phyloP scores from a whole-genome alignment of 768 basidiomycete species.

The Piloderma croceum region DNA sequence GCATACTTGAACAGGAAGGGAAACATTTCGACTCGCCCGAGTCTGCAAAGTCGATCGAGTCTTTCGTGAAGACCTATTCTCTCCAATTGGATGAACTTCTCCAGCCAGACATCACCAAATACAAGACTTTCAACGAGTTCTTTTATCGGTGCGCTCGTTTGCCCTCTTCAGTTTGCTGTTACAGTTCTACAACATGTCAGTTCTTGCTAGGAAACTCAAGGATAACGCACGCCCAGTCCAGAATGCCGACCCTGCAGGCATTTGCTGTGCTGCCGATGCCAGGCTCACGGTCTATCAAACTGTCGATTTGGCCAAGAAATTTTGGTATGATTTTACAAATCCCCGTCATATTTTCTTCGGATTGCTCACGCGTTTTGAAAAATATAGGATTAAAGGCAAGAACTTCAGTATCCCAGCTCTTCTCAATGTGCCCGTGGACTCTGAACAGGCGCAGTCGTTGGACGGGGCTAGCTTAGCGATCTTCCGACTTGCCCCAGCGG shows the following conservation, averaged over 20 bases:
- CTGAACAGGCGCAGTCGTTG: constrained; percentile 39
- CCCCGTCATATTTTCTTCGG: too few relatives aligned
- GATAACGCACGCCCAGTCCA: constrained; percentile 57
- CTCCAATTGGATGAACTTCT: constrained; percentile 57
- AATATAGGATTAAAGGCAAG: constrained; percentile 58
- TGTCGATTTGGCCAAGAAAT: constrained; percentile 51
- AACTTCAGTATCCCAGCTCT: constrained; percentile 63
- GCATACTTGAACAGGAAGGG: constrained; percentile 38
- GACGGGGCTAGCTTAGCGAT: constrained; percentile 51
- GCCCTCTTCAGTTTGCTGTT: neutral
- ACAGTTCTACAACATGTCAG: neutral
- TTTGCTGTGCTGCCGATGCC: constrained; percentile 70
- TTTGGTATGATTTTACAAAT: constrained; percentile 68
- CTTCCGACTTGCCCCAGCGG: constrained; percentile 72
- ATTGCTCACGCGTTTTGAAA: too few relatives aligned
- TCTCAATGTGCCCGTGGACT: constrained; percentile 39
- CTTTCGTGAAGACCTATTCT: constrained; percentile 50
- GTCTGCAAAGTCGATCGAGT: constrained; percentile 46
- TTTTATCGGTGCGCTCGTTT: constrained; percentile 44
- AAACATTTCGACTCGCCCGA: constrained; percentile 49
- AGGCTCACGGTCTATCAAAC: constrained; percentile 64
- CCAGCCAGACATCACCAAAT: constrained; percentile 54
- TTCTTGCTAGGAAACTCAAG: constrained; percentile 42
- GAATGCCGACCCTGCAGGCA: constrained; percentile 38
- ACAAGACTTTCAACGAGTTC: constrained; percentile 74